Evolutionary conservation across 2,329 filamentous ascomycete species (phyloP), one percentile per base, ranked within the genome.

Genomic region (Magnaporthales sp.): DNA sequence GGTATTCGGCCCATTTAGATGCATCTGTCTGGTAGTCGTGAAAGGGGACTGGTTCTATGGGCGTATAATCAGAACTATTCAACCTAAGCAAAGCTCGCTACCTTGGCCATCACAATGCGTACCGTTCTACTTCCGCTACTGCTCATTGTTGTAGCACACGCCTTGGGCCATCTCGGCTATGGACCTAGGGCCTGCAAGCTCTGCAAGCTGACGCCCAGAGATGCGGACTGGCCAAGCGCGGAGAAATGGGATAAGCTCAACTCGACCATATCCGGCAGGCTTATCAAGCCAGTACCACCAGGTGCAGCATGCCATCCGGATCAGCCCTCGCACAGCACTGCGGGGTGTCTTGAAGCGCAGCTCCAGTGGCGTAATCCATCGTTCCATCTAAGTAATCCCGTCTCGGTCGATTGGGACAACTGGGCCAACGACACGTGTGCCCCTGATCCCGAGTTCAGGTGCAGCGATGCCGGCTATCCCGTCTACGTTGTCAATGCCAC

Each of bases 341-440:
- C 7, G 19, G 32, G 7, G 13, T 66, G 54, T 15, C 58, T 46
- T n/a, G 7, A 31, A n/a, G 54, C 31, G 9, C 30, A 22, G 62
- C 31, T 22, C 19, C 64, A 78, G 80, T 65, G 63, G 63, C 26
- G 19, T 22, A 29, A 26, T n/a, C 26, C 75, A 31, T 71, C 72
- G 29, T 79, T 76, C 68, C 77, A 81, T 71, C 69, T 74, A 7
- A 66, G 68, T 2, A 70, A 79, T 66, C 78, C 78, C 6, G 70
- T 80, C 51, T 77, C 77, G 62, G 72, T 73, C 68, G 71, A 76
- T 68, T 74, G 71, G 72, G 73, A 82, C 66, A 80, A 82, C 64
- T 84, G 76, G 72, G 77, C 78, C 67, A 83, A 85, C 70, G 81
- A 81, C 73, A 79, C 81, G 13, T 85, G 83, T 71, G 75, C 84